Conservation (phyloP, 352 stramenopile species). For the Pythium monospermum region DNA sequence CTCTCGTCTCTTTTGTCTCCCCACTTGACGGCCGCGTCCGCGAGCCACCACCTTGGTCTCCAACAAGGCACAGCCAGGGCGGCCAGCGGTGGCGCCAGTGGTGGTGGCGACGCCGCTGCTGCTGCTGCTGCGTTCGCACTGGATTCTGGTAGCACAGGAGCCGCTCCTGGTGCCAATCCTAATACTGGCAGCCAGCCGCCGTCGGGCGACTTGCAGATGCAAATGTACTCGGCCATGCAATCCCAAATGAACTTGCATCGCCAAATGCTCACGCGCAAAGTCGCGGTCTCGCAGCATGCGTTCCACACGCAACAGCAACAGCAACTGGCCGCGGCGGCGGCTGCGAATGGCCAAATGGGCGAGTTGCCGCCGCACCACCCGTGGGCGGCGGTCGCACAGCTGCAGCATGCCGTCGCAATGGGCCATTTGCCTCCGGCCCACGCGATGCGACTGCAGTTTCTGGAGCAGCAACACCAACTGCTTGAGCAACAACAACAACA, state of each 20-base stretch:
- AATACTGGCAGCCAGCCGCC: no score
- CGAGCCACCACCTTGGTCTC: no score
- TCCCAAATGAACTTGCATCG: conserved; percentile 85
- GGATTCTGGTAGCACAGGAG: conserved; percentile 39
- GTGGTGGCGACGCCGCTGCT: conserved; percentile 19
- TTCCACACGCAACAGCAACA: conserved; percentile 23
- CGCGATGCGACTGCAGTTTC: conserved; percentile 15
- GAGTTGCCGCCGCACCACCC: no score
- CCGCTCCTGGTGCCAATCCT: conserved; percentile 63
- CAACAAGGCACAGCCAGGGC: no score
- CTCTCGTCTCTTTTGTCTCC: conserved; percentile 74
- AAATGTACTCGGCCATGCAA: conserved; percentile 86
- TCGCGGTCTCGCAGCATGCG: conserved; percentile 68
- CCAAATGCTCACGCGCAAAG: conserved; percentile 80
- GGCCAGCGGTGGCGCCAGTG: no score
- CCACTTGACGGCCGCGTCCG: conserved; percentile 37
- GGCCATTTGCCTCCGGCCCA: conserved; percentile 14
- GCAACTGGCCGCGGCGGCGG: conserved; percentile 9
- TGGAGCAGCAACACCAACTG: conserved; percentile 6
- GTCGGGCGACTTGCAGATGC: conserved; percentile 70
- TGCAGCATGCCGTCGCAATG: conserved; percentile 22
- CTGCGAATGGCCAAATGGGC: no score
- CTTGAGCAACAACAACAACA: conserved; percentile 13
- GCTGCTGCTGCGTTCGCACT: conserved; percentile 46
- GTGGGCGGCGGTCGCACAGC: conserved; percentile 22